Conservation (phyloP, 176 grass and related monocot species). For the Carex scoparia region DNA sequence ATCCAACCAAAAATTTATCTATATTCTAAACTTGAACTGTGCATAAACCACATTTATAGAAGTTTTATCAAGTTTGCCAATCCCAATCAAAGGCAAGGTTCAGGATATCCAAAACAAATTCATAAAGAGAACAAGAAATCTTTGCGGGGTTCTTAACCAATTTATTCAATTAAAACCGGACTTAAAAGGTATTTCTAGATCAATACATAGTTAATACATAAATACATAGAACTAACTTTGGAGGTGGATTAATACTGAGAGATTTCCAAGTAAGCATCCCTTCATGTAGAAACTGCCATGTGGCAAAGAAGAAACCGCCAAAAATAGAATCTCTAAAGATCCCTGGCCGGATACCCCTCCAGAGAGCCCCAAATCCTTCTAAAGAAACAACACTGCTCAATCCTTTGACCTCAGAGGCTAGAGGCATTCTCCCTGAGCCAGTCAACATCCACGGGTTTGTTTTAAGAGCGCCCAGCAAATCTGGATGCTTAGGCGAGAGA, state of each 20-base stretch:
- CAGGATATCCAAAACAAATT: neutral
- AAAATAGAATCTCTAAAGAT: conserved; percentile 75
- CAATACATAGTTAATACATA: neutral
- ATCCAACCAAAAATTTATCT: neutral
- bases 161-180: neutral
- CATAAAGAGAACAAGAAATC: neutral
- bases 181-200: neutral
- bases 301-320: conserved; percentile 86
- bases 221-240: conserved; percentile 39
- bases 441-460: conserved; percentile 90
- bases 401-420: conserved; percentile 71
- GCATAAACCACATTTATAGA: neutral
- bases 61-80: neutral
- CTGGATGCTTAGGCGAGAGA: conserved; percentile 55
- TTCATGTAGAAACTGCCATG: conserved; percentile 83
- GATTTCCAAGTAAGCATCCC: conserved; percentile 76
- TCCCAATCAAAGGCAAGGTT: neutral
- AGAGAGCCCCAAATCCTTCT: conserved; percentile 88
- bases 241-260: conserved; percentile 67
- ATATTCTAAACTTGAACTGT: neutral
- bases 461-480: conserved; percentile 66
- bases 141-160: neutral
- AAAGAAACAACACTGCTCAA: conserved; percentile 60
- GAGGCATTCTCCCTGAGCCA: conserved; percentile 69
- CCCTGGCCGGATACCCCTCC: conserved; percentile 78